phyloP scores from a whole-genome alignment of 768 basidiomycete species.

The Phallus indusiatus region DNA sequence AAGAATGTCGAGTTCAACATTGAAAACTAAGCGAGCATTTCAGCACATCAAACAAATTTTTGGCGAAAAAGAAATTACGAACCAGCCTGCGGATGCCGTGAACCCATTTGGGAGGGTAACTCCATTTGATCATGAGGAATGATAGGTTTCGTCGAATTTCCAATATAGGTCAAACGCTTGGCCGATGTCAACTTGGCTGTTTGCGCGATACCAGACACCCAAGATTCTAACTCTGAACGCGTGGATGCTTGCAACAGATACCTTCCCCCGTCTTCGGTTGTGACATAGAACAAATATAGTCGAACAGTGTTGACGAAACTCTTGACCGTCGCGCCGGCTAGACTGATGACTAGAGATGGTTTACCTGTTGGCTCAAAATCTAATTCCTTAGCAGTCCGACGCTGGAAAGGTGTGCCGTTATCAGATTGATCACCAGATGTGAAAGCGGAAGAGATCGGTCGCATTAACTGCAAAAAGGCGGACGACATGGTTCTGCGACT shows the following conservation, averaged over 20 bases:
- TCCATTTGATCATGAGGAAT: constrained; percentile 61
- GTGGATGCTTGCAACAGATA: constrained; percentile 69
- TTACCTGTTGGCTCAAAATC: constrained; percentile 68
- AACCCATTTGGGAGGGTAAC: constrained; percentile 43
- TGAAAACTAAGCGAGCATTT: constrained; percentile 42
- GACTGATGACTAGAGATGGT: constrained; percentile 63
- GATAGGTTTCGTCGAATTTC: constrained; percentile 63
- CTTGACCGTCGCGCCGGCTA: constrained; percentile 61
- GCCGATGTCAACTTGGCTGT: constrained; percentile 68
- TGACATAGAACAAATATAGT: constrained; percentile 73
- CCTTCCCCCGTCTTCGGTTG: constrained; percentile 81
- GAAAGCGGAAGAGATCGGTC: constrained; percentile 84
- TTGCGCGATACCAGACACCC: constrained; percentile 66
- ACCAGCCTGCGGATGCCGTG: constrained; percentile 73
- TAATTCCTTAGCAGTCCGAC: constrained; percentile 60
- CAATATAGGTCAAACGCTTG: constrained; percentile 72
- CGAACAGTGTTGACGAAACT: constrained; percentile 72
- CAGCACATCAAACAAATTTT: neutral
- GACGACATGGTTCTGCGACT: constrained; percentile 82
- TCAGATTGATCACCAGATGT: constrained; percentile 42
- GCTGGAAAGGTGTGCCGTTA: constrained; percentile 29
- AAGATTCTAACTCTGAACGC: constrained; percentile 62
- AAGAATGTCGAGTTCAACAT: constrained; percentile 63
- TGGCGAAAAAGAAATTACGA: constrained; percentile 20
- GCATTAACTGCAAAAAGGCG: constrained; percentile 76